Evolutionary conservation across 2,329 filamentous ascomycete species (phyloP).

Genomic region (Ophiocordyceps camponoti-floridani): DNA sequence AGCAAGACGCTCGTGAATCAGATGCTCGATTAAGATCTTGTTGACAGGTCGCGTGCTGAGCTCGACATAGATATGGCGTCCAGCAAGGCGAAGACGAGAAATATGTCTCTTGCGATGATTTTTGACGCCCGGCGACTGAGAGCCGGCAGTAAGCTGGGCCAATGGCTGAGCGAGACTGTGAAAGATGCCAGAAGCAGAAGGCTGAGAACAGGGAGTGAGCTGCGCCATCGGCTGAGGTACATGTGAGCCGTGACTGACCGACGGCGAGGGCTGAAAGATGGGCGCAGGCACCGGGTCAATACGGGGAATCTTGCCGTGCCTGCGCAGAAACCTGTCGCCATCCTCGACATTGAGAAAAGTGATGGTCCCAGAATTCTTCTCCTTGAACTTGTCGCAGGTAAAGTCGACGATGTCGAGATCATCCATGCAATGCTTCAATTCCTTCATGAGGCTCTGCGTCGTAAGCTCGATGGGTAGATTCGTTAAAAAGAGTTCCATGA

Average conservation of each 20-base stretch:
- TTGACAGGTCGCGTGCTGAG: slow-evolving; percentile 16
- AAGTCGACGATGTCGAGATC: slow-evolving; percentile 23
- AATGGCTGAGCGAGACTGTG: too few relatives aligned
- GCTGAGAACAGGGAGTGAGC: too few relatives aligned
- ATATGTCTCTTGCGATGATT: slow-evolving; percentile 5
- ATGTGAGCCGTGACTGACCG: too few relatives aligned
- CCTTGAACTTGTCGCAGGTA: slow-evolving; percentile 19
- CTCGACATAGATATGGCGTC: slow-evolving; percentile 10
- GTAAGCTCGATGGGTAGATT: slow-evolving; percentile 23
- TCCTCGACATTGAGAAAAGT: slow-evolving; percentile 23
- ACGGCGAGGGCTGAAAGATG: not conserved
- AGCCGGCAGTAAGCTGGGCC: not conserved
- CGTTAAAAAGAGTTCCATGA: slow-evolving; percentile 28
- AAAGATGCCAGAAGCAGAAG: too few relatives aligned
- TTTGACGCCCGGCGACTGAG: not conserved
- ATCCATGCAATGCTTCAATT: slow-evolving; percentile 21
- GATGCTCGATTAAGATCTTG: slow-evolving; percentile 8
- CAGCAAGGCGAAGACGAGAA: slow-evolving; percentile 14
- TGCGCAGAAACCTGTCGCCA: slow-evolving; percentile 21
- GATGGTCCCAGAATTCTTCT: slow-evolving; percentile 18
- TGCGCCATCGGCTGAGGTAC: too few relatives aligned
- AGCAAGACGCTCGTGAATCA: slow-evolving; percentile 10
- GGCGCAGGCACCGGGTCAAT: too few relatives aligned
- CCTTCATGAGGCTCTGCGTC: slow-evolving; percentile 16
- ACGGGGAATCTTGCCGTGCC: slow-evolving; percentile 12